These are phyloP conservation scores for Caryopteris hybrid DNA, from an alignment of 305 asterid genomes.

Conservation along the genomic window DNA sequence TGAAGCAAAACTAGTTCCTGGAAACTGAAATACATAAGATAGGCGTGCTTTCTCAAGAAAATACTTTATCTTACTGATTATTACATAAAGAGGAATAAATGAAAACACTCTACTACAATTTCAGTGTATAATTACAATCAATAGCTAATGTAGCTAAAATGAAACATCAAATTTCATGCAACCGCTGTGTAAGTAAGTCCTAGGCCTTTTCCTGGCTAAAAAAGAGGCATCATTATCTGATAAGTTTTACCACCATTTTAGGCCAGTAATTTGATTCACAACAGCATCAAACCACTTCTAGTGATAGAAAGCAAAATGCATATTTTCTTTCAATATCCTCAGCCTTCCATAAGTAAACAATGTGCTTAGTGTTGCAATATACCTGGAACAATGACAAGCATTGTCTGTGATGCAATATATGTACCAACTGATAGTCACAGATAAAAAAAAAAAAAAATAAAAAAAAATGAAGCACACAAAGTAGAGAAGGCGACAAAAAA, in stretches of 20 bases:
- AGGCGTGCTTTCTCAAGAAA: background rate
- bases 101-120: too few species aligned
- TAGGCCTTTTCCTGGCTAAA: background rate
- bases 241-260: background rate
- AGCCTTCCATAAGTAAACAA: background rate
- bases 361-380: background rate
- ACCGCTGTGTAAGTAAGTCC: too few species aligned
- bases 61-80: background rate
- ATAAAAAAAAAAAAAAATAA: too few species aligned
- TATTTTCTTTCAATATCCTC: background rate
- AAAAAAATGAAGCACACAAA: background rate
- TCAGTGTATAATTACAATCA: too few species aligned
- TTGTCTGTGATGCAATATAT: too few species aligned
- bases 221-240: background rate
- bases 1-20: conserved; percentile 76
- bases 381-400: too few species aligned
- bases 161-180: too few species aligned
- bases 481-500: background rate
- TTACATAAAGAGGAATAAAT: background rate
- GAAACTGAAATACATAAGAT: conserved; percentile 5
- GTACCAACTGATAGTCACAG: too few species aligned
- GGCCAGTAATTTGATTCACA: background rate
- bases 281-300: background rate
- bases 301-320: background rate
- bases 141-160: too few species aligned